These are phyloP conservation scores for Hamamelis virginiana DNA, from an alignment of 164 flowering plant genomes.

Conservation along the genomic window DNA sequence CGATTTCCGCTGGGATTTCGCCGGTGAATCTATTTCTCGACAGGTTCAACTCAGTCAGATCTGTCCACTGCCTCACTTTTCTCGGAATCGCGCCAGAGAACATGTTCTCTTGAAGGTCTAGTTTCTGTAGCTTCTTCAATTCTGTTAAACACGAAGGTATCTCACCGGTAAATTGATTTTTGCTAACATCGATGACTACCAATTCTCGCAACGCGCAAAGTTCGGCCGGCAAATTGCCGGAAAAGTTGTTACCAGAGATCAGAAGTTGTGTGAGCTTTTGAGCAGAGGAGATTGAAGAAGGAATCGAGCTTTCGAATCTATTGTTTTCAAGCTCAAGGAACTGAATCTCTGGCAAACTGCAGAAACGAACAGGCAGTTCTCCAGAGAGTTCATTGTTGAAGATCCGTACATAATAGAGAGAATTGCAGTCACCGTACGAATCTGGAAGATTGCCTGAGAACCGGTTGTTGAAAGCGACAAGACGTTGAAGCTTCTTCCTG, in stretches of 20 bases:
- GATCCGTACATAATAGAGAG: conserved; percentile 47
- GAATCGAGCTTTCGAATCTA: conserved; percentile 47
- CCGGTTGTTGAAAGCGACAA: conserved; percentile 44
- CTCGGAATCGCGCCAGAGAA: conserved; percentile 56
- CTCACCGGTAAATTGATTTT: conserved; percentile 50
- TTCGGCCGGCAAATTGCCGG: conserved; percentile 46
- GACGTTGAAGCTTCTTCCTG: conserved; percentile 32
- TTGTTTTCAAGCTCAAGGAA: conserved; percentile 44
- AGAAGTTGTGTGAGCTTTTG: conserved; percentile 22
- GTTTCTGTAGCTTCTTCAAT: conserved; percentile 37
- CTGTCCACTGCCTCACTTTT: conserved; percentile 35
- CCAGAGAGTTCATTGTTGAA: conserved; percentile 47
- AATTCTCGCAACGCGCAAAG: conserved; percentile 39
- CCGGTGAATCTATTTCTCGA: conserved; percentile 56
- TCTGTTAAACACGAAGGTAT: conserved; percentile 53
- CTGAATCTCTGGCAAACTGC: conserved; percentile 40
- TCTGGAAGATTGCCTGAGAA: conserved; percentile 57
- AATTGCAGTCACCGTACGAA: conserved; percentile 46
- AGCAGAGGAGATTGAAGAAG: conserved; percentile 39
- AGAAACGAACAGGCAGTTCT: conserved; percentile 40
- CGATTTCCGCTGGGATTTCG: conserved; percentile 53
- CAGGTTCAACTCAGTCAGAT: conserved; percentile 51
- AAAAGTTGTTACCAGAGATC: conserved; percentile 49
- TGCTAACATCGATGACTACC: conserved; percentile 27
- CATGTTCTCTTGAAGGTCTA: conserved; percentile 48